These are phyloP conservation scores for Platanus orientalis DNA, from an alignment of 164 flowering plant species.

Conservation along the genomic window DNA sequence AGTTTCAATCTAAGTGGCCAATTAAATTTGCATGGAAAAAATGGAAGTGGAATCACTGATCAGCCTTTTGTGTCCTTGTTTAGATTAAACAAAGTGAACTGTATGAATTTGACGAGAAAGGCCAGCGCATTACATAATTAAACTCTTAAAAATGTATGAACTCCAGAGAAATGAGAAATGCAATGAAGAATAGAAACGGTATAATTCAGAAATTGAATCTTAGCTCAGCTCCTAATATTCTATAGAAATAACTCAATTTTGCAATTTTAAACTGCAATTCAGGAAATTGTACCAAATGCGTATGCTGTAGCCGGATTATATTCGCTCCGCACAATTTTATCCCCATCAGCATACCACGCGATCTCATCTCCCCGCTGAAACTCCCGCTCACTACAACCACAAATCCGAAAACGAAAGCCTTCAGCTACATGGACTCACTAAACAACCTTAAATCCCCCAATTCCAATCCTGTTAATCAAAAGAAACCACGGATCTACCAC, in stretches of 20 bases:
- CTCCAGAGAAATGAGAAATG: not conserved
- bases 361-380: constrained; percentile 90
- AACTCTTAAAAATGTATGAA: not conserved
- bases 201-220: not conserved
- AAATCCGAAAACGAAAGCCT: constrained; percentile 13
- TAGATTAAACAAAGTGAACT: not conserved
- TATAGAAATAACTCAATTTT: not conserved
- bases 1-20: not conserved
- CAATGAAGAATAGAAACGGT: too few species aligned
- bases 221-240: not conserved
- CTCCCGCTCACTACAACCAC: constrained; percentile 73
- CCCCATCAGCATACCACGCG: constrained; percentile 94
- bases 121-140: too few species aligned
- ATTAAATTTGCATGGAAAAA: not conserved
- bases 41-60: not conserved
- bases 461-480: not conserved
- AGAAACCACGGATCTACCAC: constrained; percentile 24
- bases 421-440: not conserved
- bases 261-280: constrained; percentile 9
- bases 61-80: not conserved
- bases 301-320: constrained; percentile 82
- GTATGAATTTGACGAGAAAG: not conserved
- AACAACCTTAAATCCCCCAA: constrained; percentile 7
- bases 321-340: constrained; percentile 81
- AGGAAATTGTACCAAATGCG: constrained; percentile 66